Base-by-base conservation (phyloP, 2,329 filamentous ascomycete genomes). In the Cryphonectria nitschkei region DNA sequence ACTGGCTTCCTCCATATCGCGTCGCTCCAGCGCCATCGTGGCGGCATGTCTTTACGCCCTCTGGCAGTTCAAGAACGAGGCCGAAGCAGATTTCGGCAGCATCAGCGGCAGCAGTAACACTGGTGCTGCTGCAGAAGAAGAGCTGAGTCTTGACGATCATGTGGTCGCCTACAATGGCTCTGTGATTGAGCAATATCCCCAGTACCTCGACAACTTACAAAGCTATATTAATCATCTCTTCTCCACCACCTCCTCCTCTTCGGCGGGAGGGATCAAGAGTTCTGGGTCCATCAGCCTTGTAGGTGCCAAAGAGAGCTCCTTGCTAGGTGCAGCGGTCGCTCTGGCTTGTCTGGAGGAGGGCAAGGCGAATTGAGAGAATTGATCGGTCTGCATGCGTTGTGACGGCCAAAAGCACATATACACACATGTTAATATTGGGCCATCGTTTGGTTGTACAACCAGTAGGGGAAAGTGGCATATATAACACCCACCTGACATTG, bases 121-220 rank as follows among this genome's bases (percentile, higher is more conserved):
- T 26, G 34, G 19, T 26, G 8, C 9, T 14, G 32, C 58, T 22
- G 83, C 84, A 7, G 86, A 87, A 73, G 82, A 81, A 1, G 79
- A 82, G 60, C 77, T 86, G 9, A 77, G 78, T 37, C 72, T 77
- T 8, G 68, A 74, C 46, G 81, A 82, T 69, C 89, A 88, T 3
- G 85, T 87, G 2, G 88, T 95, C n/a, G 91, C 91, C 3, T 95
- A 91, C 80, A 94, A 93, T 77, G 93, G 93, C 61, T 92, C 90
- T 39, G 92, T 95, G 65, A 90, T 95, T 67, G 92, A 95, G 80
- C 90, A 91, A 75, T 95, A 95, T 77, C 92, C 93, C 0, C 82
- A 84, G 9, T 95, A 94, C 79, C 83, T 87, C 32, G 80, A 79
- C 43, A 84, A 82, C 58, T 90, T 90, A 76, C 92, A 95, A 78